A percentile compares a stretch with the other conserved stretches of the same genome.
These are phyloP conservation scores for Aspergillus bridgeri DNA, from an alignment of 495 filamentous ascomycete species.

Conservation along the genomic window DNA sequence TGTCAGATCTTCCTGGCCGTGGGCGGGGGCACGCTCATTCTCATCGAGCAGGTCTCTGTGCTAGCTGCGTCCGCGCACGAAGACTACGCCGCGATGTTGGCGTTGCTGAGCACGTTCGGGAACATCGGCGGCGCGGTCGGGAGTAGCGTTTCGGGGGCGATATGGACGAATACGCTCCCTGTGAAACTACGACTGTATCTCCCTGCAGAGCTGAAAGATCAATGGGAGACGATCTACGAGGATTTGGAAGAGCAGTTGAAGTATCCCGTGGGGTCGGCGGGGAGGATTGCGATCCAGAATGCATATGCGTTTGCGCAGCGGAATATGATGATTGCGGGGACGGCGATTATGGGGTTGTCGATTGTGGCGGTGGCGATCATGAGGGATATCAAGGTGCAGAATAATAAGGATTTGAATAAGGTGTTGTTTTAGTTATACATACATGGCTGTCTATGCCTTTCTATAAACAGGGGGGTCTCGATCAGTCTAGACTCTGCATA, in stretches of 20 bases:
- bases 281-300: constrained; percentile 48
- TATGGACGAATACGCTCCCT: constrained; percentile 65
- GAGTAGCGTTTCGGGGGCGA: constrained; percentile 55
- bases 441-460: too few species aligned
- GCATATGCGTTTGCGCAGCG: constrained; percentile 55
- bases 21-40: constrained; percentile 54
- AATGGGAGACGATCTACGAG: constrained; percentile 53
- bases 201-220: constrained; percentile 39
- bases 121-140: constrained; percentile 67
- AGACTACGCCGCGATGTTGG: constrained; percentile 64
- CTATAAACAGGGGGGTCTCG: too few species aligned
- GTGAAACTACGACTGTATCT: constrained; percentile 50
- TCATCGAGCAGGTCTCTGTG: constrained; percentile 63
- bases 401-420: constrained; percentile 19
- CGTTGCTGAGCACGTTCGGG: constrained; percentile 59
- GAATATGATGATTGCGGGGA: constrained; percentile 51
- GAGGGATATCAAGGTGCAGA: constrained; percentile 53
- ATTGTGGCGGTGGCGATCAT: constrained; percentile 43
- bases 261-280: constrained; percentile 48
- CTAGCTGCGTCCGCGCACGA: constrained; percentile 64
- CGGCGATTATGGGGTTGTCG: constrained; percentile 41
- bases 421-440: constrained; percentile 36
- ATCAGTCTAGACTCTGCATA: too few species aligned
- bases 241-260: constrained; percentile 46
- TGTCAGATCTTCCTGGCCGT: constrained; percentile 71